These are phyloP conservation scores for Leccinum subrobustum DNA, from an alignment of 1,284 basidiomycete genomes.

Conservation along the genomic window DNA sequence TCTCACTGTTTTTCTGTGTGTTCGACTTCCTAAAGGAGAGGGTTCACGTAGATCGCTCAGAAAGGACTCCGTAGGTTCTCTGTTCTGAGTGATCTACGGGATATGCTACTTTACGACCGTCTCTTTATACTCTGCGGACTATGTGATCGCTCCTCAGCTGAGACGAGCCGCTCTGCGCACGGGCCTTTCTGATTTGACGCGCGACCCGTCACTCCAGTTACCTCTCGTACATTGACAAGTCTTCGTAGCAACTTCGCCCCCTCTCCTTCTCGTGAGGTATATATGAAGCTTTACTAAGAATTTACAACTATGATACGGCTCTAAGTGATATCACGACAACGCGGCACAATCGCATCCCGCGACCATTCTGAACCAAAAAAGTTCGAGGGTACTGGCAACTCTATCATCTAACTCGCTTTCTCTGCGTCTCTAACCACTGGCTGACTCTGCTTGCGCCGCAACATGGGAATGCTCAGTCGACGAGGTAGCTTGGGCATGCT, in stretches of 20 bases:
- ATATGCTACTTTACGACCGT: too few relatives aligned
- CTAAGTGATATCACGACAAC: not conserved
- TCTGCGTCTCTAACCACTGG: slow-evolving; percentile 2
- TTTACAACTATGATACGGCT: not conserved
- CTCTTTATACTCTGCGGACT: too few relatives aligned
- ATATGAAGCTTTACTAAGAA: not conserved
- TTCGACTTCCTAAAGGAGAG: too few relatives aligned
- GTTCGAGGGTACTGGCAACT: not conserved
- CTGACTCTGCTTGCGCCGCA: slow-evolving; percentile 30
- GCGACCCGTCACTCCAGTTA: too few relatives aligned
- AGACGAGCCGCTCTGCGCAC: too few relatives aligned
- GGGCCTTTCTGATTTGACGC: too few relatives aligned
- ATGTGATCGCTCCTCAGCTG: too few relatives aligned
- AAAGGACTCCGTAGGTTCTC: too few relatives aligned
- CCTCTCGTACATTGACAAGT: too few relatives aligned
- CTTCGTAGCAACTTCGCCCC: not conserved
- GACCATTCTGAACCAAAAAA: not conserved
- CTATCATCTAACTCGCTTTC: slow-evolving; percentile 3
- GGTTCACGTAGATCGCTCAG: too few relatives aligned
- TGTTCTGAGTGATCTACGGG: too few relatives aligned
- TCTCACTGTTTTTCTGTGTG: too few relatives aligned
- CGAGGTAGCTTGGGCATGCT: slow-evolving; percentile 30
- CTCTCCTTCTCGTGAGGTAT: not conserved
- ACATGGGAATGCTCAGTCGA: slow-evolving; percentile 30
- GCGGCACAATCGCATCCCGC: not conserved